These are phyloP conservation scores for Rhododendron ovatum DNA, from an alignment of 148 eudicot species.

Conservation along the genomic window DNA sequence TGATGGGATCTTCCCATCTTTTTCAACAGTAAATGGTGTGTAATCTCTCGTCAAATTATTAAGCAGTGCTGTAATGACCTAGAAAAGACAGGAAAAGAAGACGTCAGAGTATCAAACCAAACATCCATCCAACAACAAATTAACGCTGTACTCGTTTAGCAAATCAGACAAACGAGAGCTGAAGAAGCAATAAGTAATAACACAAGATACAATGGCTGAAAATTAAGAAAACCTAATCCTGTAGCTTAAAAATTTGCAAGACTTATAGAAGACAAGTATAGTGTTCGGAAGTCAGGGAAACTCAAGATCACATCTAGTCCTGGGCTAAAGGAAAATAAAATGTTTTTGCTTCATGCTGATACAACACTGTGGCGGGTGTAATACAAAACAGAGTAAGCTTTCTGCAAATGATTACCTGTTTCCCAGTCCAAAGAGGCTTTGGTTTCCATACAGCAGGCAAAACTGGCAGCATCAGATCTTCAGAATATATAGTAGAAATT, in stretches of 20 bases:
- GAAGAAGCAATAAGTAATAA: background rate
- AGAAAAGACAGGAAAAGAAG: slow-evolving; percentile 5
- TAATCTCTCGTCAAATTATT: slow-evolving; percentile 67
- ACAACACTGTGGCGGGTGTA: background rate
- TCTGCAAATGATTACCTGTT: slow-evolving; percentile 49
- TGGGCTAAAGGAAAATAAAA: background rate
- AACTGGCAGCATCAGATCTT: slow-evolving; percentile 42
- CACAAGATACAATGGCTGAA: background rate
- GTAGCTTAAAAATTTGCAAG: background rate
- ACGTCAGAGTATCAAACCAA: background rate
- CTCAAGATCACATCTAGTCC: background rate
- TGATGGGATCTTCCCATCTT: slow-evolving; percentile 75
- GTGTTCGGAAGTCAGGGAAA: background rate
- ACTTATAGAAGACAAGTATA: background rate
- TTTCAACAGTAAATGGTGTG: slow-evolving; percentile 72
- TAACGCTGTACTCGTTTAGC: background rate
- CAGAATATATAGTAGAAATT: slow-evolving; percentile 46
- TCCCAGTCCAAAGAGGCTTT: slow-evolving; percentile 91
- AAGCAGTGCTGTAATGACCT: slow-evolving; percentile 82
- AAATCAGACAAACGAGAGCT: background rate
- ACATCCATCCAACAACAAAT: background rate
- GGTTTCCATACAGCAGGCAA: slow-evolving; percentile 86
- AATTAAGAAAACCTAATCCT: background rate
- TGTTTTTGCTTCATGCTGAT: background rate
- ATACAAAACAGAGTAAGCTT: background rate